Conservation (phyloP, 1,284 basidiomycete genomes). For the Bjerkandera adusta region DNA sequence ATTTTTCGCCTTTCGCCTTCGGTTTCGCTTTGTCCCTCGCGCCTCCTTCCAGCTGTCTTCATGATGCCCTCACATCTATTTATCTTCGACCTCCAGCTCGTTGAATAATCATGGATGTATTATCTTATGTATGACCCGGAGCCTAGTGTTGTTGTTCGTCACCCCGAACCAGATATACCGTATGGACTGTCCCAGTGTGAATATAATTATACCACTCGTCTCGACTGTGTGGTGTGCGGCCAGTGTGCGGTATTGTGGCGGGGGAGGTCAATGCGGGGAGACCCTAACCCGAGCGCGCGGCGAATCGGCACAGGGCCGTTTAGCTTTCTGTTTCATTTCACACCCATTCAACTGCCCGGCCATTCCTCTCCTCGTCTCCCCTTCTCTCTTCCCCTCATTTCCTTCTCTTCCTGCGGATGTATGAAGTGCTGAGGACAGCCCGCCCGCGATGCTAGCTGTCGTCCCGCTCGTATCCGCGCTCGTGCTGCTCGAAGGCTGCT, state of each 20-base stretch:
- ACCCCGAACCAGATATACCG: constrained; percentile 10
- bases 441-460: constrained; percentile 7
- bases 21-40: constrained; percentile 3
- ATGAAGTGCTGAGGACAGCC: constrained; percentile 2
- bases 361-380: not conserved
- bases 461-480: constrained; percentile 11
- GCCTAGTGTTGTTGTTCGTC: constrained; percentile 10
- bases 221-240: too few relatives aligned
- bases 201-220: too few relatives aligned
- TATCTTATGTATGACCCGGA: constrained; percentile 17
- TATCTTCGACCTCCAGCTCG: constrained; percentile 6
- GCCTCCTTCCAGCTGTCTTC: not conserved
- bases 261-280: too few relatives aligned
- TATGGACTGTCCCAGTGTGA: not conserved
- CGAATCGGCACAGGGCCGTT: too few relatives aligned
- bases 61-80: constrained; percentile 3
- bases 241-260: too few relatives aligned
- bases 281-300: constrained; percentile 5
- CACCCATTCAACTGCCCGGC: too few relatives aligned
- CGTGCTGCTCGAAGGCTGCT: constrained; percentile 11
- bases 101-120: constrained; percentile 16
- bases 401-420: constrained; percentile 10
- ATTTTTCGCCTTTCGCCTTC: not conserved
- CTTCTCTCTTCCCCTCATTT: constrained; percentile 3
- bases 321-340: too few relatives aligned